These are phyloP conservation scores for Globisporangium uncinulatum DNA, from an alignment of 352 stramenopile species.

Conservation along the genomic window DNA sequence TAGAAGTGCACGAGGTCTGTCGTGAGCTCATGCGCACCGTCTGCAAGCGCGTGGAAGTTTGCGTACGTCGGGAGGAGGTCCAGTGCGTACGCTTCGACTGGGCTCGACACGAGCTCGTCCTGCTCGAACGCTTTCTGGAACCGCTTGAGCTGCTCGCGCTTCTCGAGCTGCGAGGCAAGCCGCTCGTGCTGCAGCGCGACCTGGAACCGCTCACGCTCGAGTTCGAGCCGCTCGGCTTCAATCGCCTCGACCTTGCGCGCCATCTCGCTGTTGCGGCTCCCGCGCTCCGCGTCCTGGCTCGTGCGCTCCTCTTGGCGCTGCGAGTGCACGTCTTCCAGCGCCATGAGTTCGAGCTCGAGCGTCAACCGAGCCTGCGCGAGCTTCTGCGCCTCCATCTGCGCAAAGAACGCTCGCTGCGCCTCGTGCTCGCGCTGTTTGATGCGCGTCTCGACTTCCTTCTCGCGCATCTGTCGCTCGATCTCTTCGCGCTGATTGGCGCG, in stretches of 20 bases:
- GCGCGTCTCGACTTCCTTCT: constrained; percentile 25
- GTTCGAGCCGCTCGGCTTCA: constrained; percentile 40
- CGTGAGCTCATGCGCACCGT: constrained; percentile 31
- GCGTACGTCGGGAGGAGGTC: constrained; percentile 32
- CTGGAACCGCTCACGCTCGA: constrained; percentile 33
- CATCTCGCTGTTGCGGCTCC: constrained; percentile 30
- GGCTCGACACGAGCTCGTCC: constrained; percentile 52
- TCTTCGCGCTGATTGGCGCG: constrained; percentile 28
- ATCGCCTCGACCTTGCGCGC: constrained; percentile 39
- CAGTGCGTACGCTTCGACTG: constrained; percentile 50
- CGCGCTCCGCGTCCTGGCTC: constrained; percentile 22
- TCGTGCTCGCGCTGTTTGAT: constrained; percentile 44
- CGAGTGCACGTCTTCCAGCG: constrained; percentile 46
- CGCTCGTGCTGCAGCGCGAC: constrained; percentile 41
- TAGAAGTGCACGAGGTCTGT: constrained; percentile 55
- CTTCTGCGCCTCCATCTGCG: constrained; percentile 55
- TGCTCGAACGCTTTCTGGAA: constrained; percentile 63
- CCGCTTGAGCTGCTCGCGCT: constrained; percentile 48
- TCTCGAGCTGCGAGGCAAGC: constrained; percentile 35
- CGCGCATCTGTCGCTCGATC: constrained; percentile 27
- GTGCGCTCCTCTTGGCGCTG: constrained; percentile 37
- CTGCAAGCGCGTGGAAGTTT: constrained; percentile 28
- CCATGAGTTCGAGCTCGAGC: constrained; percentile 49
- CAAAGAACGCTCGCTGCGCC: constrained; percentile 44
- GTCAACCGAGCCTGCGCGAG: constrained; percentile 22